These are phyloP conservation scores for Bipolaris oryzae DNA, from an alignment of 2,329 filamentous ascomycete genomes.

Conservation along the genomic window DNA sequence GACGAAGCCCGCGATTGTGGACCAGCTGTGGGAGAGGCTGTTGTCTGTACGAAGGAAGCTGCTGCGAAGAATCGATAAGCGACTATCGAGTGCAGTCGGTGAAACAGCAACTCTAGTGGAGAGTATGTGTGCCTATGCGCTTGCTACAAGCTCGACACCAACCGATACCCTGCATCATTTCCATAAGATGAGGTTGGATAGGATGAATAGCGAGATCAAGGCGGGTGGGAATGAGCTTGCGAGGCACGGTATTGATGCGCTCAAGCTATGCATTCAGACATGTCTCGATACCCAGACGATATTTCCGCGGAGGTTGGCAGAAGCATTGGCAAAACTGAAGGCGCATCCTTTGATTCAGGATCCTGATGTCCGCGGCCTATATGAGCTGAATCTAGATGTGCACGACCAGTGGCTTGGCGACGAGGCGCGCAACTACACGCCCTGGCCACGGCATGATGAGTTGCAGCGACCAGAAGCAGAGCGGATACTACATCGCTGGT, in stretches of 20 bases:
- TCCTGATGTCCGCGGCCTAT: constrained; percentile 66
- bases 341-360: constrained; percentile 74
- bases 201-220: constrained; percentile 69
- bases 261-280: constrained; percentile 77
- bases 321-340: constrained; percentile 72
- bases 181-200: constrained; percentile 71
- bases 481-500: constrained; percentile 50
- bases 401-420: constrained; percentile 80
- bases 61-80: constrained; percentile 67
- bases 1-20: constrained; percentile 60
- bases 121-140: constrained; percentile 79
- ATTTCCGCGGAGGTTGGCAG: constrained; percentile 73
- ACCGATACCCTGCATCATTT: constrained; percentile 81
- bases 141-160: constrained; percentile 79
- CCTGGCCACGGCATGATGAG: constrained; percentile 84
- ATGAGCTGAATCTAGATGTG: constrained; percentile 77
- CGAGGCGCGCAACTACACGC: constrained; percentile 83
- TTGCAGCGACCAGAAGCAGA: constrained; percentile 51
- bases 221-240: constrained; percentile 52
- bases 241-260: constrained; percentile 64
- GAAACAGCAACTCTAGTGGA: constrained; percentile 65
- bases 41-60: constrained; percentile 67
- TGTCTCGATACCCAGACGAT: constrained; percentile 77
- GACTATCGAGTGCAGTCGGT: constrained; percentile 45
- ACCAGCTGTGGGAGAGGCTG: constrained; percentile 68